These are phyloP conservation scores for Arabidopsis lyrata DNA, from an alignment of 441 rosid species.

Conservation along the genomic window DNA sequence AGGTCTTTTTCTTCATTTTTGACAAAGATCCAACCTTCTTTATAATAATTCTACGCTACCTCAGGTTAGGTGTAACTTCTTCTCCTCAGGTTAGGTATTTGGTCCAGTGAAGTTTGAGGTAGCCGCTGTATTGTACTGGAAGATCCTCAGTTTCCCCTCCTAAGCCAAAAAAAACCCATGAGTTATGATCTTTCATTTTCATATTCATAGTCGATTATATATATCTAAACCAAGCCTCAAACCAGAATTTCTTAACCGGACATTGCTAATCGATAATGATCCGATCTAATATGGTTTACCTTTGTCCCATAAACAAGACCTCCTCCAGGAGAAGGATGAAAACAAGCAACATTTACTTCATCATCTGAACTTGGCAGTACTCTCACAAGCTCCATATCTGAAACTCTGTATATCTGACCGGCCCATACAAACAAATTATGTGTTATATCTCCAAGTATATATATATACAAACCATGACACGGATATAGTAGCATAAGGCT, in stretches of 20 bases:
- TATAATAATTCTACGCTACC: conserved; percentile 4
- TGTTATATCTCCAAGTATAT: conserved; percentile 7
- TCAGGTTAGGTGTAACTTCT: conserved; percentile 22
- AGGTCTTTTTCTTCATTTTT: neutral
- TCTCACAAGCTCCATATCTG: conserved; percentile 95
- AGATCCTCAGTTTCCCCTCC: conserved; percentile 59
- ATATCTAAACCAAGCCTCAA: neutral
- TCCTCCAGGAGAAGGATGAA: conserved; percentile 89
- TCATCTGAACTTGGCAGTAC: conserved; percentile 94
- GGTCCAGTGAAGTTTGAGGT: conserved; percentile 31
- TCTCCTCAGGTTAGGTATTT: conserved; percentile 16
- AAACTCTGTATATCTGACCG: conserved; percentile 85
- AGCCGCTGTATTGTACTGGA: conserved; percentile 28
- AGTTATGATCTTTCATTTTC: neutral
- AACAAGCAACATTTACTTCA: conserved; percentile 94
- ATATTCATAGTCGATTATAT: conserved; percentile 26
- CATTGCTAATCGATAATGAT: neutral
- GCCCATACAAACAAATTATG: conserved; percentile 14
- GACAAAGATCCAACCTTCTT: conserved; percentile 12
- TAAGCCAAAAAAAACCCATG: neutral
- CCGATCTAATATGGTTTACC: conserved; percentile 44
- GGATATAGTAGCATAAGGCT: conserved; percentile 1
- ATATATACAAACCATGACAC: conserved; percentile 9
- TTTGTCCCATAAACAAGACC: conserved; percentile 94
- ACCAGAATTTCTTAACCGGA: neutral